Percentiles rank a stretch among this genome's conserved stretches.
phyloP scores from a whole-genome alignment of 768 basidiomycete genomes.

The Pisolithus albus region DNA sequence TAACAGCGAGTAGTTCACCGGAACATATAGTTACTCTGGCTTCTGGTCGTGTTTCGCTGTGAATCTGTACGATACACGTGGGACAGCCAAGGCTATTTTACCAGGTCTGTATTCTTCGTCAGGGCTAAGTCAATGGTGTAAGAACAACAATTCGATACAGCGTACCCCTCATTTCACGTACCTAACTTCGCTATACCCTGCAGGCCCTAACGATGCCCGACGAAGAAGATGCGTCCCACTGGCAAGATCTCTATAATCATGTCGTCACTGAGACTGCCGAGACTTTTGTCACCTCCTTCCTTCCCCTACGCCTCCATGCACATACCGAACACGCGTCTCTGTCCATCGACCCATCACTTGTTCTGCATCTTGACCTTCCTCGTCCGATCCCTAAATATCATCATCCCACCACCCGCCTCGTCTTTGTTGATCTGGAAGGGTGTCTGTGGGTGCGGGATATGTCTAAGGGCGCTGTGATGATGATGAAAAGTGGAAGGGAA shows the following conservation, averaged over 20 bases:
- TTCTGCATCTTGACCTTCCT: conserved; percentile 37
- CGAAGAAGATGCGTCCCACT: conserved; percentile 64
- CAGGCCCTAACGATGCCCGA: conserved; percentile 70
- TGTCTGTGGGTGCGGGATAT: conserved; percentile 64
- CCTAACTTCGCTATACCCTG: conserved; percentile 1
- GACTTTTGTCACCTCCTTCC: conserved; percentile 69
- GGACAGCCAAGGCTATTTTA: conserved; percentile 73
- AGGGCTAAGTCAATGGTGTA: too few relatives aligned
- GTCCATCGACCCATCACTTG: conserved; percentile 22
- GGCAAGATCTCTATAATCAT: conserved; percentile 83
- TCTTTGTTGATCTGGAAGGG: conserved; percentile 78
- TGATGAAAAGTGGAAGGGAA: not conserved
- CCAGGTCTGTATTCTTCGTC: conserved; percentile 23
- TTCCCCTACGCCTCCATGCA: conserved; percentile 69
- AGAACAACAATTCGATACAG: not conserved
- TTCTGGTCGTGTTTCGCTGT: conserved; percentile 82
- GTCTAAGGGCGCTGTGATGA: conserved; percentile 14
- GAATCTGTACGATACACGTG: conserved; percentile 80
- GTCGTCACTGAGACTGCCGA: conserved; percentile 81
- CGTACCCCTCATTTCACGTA: too few relatives aligned
- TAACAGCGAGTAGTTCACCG: conserved; percentile 55
- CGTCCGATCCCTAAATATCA: conserved; percentile 62
- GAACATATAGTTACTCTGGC: conserved; percentile 79
- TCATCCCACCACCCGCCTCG: conserved; percentile 55
- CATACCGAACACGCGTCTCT: conserved; percentile 52